A percentile compares a stretch with the other conserved stretches of the same genome.
Evolutionary conservation across 352 stramenopile genomes (phyloP).

Genomic region (Blastocystis sp.): DNA sequence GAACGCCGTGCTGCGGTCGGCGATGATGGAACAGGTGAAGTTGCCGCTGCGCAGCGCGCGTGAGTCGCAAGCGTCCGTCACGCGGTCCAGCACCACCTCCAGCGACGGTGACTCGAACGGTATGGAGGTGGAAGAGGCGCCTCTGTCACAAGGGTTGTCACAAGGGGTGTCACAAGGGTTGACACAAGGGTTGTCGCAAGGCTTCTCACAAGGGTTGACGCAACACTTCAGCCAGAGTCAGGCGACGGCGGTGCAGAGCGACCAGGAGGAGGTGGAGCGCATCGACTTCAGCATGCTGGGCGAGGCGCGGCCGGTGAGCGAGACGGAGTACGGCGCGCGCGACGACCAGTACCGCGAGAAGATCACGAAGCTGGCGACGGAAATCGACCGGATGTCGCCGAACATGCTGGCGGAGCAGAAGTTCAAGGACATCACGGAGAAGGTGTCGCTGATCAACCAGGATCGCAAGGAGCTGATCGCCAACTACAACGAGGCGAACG

Average conservation of each 20-base stretch:
- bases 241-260: constrained; percentile 75
- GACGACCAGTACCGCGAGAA: constrained; percentile 71
- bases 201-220: background rate
- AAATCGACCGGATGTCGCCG: constrained; percentile 89
- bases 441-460: constrained; percentile 58
- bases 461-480: constrained; percentile 36
- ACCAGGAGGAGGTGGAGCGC: constrained; percentile 74
- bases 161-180: constrained; percentile 56
- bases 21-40: constrained; percentile 88
- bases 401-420: constrained; percentile 87
- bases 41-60: constrained; percentile 77
- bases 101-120: constrained; percentile 72
- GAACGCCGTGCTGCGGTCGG: constrained; percentile 88
- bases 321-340: constrained; percentile 77
- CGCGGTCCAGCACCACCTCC: constrained; percentile 48
- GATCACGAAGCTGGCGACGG: constrained; percentile 76
- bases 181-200: background rate
- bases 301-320: constrained; percentile 77
- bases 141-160: background rate
- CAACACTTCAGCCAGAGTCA: constrained; percentile 76
- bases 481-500: constrained; percentile 43
- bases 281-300: constrained; percentile 86
- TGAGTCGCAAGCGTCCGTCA: constrained; percentile 51
- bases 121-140: constrained; percentile 72
- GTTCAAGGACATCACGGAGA: constrained; percentile 68